A percentile compares a stretch with the other conserved stretches of the same genome.
These are phyloP conservation scores for Leptosphaerulina australis DNA, from an alignment of 2,329 filamentous ascomycete genomes.

Conservation along the genomic window DNA sequence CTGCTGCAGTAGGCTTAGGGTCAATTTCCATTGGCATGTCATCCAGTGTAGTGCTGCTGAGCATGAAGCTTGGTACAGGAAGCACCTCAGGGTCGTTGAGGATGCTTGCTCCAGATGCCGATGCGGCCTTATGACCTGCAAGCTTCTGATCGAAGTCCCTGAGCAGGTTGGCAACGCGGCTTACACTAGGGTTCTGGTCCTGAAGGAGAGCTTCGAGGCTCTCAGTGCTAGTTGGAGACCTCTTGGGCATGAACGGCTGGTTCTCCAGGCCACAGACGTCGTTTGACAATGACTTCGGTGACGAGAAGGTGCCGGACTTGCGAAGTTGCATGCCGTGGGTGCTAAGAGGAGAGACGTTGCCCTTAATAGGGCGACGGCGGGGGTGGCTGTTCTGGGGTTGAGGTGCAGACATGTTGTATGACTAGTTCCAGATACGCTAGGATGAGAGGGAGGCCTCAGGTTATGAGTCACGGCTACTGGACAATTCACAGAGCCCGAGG, in stretches of 20 bases:
- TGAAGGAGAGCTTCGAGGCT: constrained; percentile 56
- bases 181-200: constrained; percentile 49
- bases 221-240: constrained; percentile 57
- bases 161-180: constrained; percentile 53
- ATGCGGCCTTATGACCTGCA: constrained; percentile 43
- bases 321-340: constrained; percentile 54
- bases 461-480: constrained; percentile 45
- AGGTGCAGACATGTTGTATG: constrained; percentile 48
- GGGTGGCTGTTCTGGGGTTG: constrained; percentile 51
- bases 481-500: constrained; percentile 33
- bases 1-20: constrained; percentile 48
- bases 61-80: constrained; percentile 54
- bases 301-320: constrained; percentile 58
- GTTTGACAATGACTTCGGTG: constrained; percentile 46
- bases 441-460: constrained; percentile 38
- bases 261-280: constrained; percentile 51
- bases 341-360: constrained; percentile 41
- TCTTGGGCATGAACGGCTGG: constrained; percentile 52
- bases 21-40: constrained; percentile 48
- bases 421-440: constrained; percentile 39
- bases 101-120: constrained; percentile 45
- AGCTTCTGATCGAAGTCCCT: constrained; percentile 54
- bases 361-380: constrained; percentile 54
- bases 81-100: constrained; percentile 57
- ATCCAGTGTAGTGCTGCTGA: constrained; percentile 46